Base-by-base conservation (phyloP, 768 basidiomycete genomes). In the Rhizopogon salebrosus region DNA sequence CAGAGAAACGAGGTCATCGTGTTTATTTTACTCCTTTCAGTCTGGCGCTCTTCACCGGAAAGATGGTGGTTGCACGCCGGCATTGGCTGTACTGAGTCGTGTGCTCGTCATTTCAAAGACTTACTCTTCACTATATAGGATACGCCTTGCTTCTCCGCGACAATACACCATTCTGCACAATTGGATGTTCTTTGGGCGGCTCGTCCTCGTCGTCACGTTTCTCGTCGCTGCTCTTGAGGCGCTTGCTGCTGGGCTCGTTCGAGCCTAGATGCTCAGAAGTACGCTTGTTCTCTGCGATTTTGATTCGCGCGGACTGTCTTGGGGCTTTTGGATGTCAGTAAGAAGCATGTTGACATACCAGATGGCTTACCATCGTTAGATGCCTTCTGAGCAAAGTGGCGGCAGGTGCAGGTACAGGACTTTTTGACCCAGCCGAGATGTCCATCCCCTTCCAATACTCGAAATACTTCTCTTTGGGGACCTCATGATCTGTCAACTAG, bases 61-160 rank as follows among this genome's bases (percentile, higher is more conserved):
- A 50, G 24, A 61, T 4, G 20, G 52, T 54, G 1, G 58, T 60
- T 0, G 49, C 60, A 3, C 41, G 53, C 3, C 59, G 26, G 1
- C 37, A 29, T 2, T 57, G 35, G 34, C 49, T 41, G 5, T 16
- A 60, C 23, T 55, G 59, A 13, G 49, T 42, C 3, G 27, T 20
- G 4, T 39, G 27, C 1, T 49, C 36, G 10, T 49, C 9, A 27
- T 27, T 27, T 27, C 1, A 27, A 27, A 9, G 27, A 27, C 27
- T 27, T 27, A 27, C 27, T 27, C 27, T 7, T 27, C 9, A 6
- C 9, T 7, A 27, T 9, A 9, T 9, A 27, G 27, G 27, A 27
- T 1, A 27, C 9, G 27, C 6, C 27, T 6, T 6, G 9, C 27
- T 27, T 27, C 27, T 27, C 27, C 4, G 27, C 27, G 6, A 27